Conservation (phyloP, 345 rosid genomes). For the Bruguiera sexangula region DNA sequence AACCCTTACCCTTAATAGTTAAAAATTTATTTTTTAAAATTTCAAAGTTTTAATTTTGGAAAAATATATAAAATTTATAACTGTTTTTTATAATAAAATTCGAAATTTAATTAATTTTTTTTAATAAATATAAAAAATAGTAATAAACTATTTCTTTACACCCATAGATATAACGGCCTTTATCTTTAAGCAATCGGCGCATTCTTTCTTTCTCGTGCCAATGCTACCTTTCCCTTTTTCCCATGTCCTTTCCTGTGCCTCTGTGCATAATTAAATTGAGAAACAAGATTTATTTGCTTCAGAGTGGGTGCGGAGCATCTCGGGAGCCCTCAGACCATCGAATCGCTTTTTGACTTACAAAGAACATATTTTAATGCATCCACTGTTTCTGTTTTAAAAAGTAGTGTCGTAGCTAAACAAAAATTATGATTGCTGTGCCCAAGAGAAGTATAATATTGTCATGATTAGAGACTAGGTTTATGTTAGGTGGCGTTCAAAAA, state of each 20-base stretch:
- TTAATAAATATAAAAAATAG: neutral
- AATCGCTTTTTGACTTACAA: conserved; percentile 37
- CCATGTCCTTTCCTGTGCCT: neutral
- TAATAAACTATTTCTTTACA: conserved; percentile 26
- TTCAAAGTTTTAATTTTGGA: too few species aligned
- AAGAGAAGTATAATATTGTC: too few species aligned
- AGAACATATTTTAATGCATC: conserved; percentile 5
- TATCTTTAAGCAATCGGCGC: conserved; percentile 10
- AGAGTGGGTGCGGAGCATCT: conserved; percentile 39
- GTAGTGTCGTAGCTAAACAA: too few species aligned
- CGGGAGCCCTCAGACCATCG: conserved; percentile 12
- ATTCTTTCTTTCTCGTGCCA: neutral
- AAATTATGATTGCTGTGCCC: too few species aligned
- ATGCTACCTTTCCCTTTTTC: conserved; percentile 16
- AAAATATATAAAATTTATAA: too few species aligned
- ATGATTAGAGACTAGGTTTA: too few species aligned
- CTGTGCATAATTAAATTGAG: conserved; percentile 27
- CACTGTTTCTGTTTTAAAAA: conserved; percentile 1
- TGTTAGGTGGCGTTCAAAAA: too few species aligned
- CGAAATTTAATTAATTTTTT: too few species aligned
- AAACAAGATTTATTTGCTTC: conserved; percentile 21
- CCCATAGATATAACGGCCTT: neutral
- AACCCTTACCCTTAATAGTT: too few species aligned
- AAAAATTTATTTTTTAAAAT: too few species aligned
- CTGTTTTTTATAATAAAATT: too few species aligned